Percentiles rank a stretch among this genome's conserved stretches.
Evolutionary conservation across 768 basidiomycete species (phyloP).

Genomic region (Gymnopilus dilepis): DNA sequence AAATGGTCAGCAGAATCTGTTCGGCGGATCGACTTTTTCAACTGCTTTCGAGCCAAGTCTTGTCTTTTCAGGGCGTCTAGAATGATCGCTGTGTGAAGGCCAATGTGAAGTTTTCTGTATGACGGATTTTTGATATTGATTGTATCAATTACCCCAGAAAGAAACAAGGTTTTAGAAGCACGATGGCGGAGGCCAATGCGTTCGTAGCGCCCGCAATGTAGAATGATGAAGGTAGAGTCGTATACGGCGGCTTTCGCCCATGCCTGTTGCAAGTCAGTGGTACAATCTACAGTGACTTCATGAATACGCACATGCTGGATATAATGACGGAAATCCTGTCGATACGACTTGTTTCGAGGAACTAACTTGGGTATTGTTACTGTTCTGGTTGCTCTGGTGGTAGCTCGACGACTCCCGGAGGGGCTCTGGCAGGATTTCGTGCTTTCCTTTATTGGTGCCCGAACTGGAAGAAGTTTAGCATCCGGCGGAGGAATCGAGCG

Average conservation of each 20-base stretch:
- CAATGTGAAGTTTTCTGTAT: slow-evolving; percentile 20
- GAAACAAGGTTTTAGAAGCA: slow-evolving; percentile 4
- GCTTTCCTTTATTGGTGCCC: no score
- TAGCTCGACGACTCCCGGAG: no score
- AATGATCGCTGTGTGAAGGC: slow-evolving; percentile 15
- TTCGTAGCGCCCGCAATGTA: slow-evolving; percentile 13
- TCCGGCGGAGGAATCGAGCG: neutral
- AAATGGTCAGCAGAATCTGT: neutral
- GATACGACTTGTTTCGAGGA: neutral
- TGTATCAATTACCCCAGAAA: slow-evolving; percentile 12
- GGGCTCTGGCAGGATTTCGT: no score
- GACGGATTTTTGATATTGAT: slow-evolving; percentile 6
- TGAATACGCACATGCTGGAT: neutral
- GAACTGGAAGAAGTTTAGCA: neutral
- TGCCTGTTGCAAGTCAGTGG: neutral
- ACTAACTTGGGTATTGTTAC: neutral
- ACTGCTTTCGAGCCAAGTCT: neutral
- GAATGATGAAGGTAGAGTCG: slow-evolving; percentile 12
- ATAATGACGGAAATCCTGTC: neutral
- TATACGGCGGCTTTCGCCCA: slow-evolving; percentile 1
- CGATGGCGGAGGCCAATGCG: slow-evolving; percentile 13
- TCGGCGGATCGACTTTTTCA: neutral
- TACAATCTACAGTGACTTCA: neutral
- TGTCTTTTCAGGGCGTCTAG: slow-evolving; percentile 6
- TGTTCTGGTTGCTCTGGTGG: neutral